These are phyloP conservation scores for Linderniella brevidens DNA, from an alignment of 257 asterid genomes.

Conservation along the genomic window DNA sequence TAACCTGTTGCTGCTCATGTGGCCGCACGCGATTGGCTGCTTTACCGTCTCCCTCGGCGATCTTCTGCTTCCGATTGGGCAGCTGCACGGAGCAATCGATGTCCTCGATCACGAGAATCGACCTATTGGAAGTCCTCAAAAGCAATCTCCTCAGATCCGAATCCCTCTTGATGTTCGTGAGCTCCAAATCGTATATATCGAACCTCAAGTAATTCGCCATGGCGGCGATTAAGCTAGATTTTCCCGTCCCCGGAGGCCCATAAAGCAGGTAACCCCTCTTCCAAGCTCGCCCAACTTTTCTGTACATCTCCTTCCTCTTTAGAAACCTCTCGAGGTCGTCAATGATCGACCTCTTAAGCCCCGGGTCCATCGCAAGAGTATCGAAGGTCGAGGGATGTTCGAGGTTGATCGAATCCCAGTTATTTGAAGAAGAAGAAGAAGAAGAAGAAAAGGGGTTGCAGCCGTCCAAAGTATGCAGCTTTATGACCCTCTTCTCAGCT, in stretches of 20 bases:
- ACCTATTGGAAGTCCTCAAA: conserved; percentile 39
- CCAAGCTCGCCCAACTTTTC: conserved; percentile 71
- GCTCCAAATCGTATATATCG: conserved; percentile 59
- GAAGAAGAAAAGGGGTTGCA: background rate
- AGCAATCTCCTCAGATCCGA: conserved; percentile 51
- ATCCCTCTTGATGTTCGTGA: conserved; percentile 30
- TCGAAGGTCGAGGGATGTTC: conserved; percentile 67
- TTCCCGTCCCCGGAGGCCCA: conserved; percentile 78
- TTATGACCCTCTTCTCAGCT: conserved; percentile 23
- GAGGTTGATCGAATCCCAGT: conserved; percentile 50
- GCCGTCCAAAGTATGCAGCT: conserved; percentile 28
- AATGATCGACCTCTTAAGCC: conserved; percentile 15
- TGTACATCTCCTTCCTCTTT: conserved; percentile 40
- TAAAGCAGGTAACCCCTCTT: conserved; percentile 60
- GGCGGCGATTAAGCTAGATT: conserved; percentile 61
- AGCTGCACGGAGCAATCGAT: conserved; percentile 52
- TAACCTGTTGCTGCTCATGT: background rate
- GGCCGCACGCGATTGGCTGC: background rate
- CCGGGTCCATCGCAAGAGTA: conserved; percentile 42
- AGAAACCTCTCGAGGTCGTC: conserved; percentile 54
- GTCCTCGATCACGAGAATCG: conserved; percentile 65
- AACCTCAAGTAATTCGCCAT: conserved; percentile 59
- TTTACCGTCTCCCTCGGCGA: background rate
- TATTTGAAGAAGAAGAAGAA: background rate
- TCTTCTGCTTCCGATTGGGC: conserved; percentile 20